Conservation (phyloP, 495 filamentous ascomycete genomes). For the Mycothermus thermophilus region DNA sequence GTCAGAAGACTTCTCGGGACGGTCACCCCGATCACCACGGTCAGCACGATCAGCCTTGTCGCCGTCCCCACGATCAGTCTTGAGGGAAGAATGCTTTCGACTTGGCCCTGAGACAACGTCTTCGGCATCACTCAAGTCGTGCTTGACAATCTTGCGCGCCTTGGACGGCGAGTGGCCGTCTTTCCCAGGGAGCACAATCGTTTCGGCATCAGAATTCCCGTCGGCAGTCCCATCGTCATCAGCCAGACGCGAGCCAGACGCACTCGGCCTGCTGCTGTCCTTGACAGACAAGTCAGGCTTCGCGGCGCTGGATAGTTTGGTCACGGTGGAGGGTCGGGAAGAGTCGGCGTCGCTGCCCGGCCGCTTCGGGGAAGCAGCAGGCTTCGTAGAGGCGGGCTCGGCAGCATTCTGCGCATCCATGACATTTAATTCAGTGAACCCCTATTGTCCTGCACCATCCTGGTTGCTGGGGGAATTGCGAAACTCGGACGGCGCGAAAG, state of each 20-base stretch:
- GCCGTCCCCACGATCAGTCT: slow-evolving; percentile 11
- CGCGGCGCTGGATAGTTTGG: slow-evolving; percentile 13
- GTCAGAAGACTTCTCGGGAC: slow-evolving; percentile 14
- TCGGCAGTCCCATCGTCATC: slow-evolving; percentile 34
- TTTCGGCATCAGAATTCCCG: slow-evolving; percentile 68
- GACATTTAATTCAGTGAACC: slow-evolving; percentile 39
- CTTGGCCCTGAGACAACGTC: slow-evolving; percentile 22
- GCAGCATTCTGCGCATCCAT: slow-evolving; percentile 48
- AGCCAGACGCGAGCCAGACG: slow-evolving; percentile 4
- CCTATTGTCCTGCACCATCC: slow-evolving; percentile 38
- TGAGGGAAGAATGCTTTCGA: slow-evolving; percentile 24
- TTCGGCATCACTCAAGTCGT: slow-evolving; percentile 46
- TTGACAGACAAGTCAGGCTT: slow-evolving; percentile 15
- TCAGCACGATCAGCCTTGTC: slow-evolving; percentile 7
- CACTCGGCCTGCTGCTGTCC: slow-evolving; percentile 12
- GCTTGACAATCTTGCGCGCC: slow-evolving; percentile 53
- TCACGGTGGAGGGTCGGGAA: slow-evolving; percentile 26
- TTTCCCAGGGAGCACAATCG: slow-evolving; percentile 61
- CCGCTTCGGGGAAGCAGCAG: slow-evolving; percentile 36
- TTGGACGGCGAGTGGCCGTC: slow-evolving; percentile 57
- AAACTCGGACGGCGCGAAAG: slow-evolving; percentile 5
- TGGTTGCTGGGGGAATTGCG: slow-evolving; percentile 31
- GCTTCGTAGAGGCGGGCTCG: slow-evolving; percentile 42
- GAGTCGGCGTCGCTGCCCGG: slow-evolving; percentile 29
- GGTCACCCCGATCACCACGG: slow-evolving; percentile 15